Base-by-base conservation (phyloP, 2,329 filamentous ascomycete species). In the Samsoniella hepiali region DNA sequence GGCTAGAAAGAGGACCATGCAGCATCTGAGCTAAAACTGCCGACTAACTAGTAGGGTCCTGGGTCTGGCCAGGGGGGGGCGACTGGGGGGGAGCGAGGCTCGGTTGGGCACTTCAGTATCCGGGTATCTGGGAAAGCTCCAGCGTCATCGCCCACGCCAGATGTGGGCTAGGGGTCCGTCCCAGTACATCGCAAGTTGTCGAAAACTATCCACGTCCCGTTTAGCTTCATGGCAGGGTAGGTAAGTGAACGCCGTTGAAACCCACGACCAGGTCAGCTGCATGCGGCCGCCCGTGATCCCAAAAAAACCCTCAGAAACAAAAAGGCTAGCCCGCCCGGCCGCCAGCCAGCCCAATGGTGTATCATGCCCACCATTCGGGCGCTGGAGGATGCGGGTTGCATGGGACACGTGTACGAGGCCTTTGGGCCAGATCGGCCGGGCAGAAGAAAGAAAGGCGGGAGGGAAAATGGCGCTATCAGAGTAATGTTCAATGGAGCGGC, bases 401-500 rank as follows among this genome's bases (percentile, higher is more conserved):
- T 38, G 56, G 22, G 32, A 58, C 56, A 58, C 44, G 44, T 58
- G 56, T n/a, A 36, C 38, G 27, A 44, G n/a, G 22, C 22, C 36
- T 11, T 44, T 36, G 36, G 7, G 53, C 36, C 31, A 31, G 7
- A n/a, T 27, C 36, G 8, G 17, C 4, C n/a, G n/a, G 36, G 15
- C 17, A 56, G 5, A 40, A 13, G 38, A 22, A 13, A n/a, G 11
- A 13, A n/a, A 50, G 27, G 47, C 9, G 47, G 11, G 44, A 47
- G 22, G 22, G 22, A 22, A 22, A 22, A 22, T 22, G 22, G 22
- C 22, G 22, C 22, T 22, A 22, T 22, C 22, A 22, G 22, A 22
- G 22, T 22, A 22, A 22, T 22, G 22, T 22, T 22, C 22, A 22
- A 22, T 22, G 22, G 22, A 22, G 22, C 22, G 22, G 22, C 22